phyloP scores from a whole-genome alignment of 2,329 filamentous ascomycete genomes.

The Penicillium brevicompactum region DNA sequence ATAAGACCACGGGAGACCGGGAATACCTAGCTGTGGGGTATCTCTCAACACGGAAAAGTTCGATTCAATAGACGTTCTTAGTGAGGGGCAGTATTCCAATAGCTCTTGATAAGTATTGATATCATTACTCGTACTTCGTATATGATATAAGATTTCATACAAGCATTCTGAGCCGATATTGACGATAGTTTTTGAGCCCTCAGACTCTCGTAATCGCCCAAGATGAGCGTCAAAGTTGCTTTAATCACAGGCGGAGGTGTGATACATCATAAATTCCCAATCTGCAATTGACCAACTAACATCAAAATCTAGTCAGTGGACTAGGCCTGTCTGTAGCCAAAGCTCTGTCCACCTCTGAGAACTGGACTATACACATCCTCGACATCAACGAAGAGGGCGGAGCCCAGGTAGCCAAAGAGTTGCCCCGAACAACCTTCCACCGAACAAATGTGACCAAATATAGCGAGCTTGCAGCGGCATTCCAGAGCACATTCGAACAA shows the following conservation, averaged over 20 bases:
- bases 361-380: slow-evolving; percentile 47
- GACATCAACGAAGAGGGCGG: slow-evolving; percentile 44
- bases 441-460: slow-evolving; percentile 37
- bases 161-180: not conserved
- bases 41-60: not conserved
- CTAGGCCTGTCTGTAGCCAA: slow-evolving; percentile 49
- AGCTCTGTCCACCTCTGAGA: slow-evolving; percentile 38
- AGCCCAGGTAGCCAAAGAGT: slow-evolving; percentile 25
- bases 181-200: not conserved
- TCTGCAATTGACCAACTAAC: not conserved
- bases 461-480: slow-evolving; percentile 34
- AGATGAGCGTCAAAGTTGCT: slow-evolving; percentile 13
- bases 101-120: not conserved
- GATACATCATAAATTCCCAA: not conserved
- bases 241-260: slow-evolving; percentile 22
- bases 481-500: slow-evolving; percentile 40
- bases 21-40: not conserved
- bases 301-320: slow-evolving; percentile 38
- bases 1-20: not conserved
- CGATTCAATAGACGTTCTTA: not conserved
- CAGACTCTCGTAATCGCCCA: not conserved
- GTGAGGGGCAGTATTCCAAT: not conserved
- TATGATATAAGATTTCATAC: not conserved
- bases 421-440: slow-evolving; percentile 42
- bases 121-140: not conserved